Conservation (phyloP, 2,329 filamentous ascomycete genomes). For the Sphaceloma murrayae region DNA sequence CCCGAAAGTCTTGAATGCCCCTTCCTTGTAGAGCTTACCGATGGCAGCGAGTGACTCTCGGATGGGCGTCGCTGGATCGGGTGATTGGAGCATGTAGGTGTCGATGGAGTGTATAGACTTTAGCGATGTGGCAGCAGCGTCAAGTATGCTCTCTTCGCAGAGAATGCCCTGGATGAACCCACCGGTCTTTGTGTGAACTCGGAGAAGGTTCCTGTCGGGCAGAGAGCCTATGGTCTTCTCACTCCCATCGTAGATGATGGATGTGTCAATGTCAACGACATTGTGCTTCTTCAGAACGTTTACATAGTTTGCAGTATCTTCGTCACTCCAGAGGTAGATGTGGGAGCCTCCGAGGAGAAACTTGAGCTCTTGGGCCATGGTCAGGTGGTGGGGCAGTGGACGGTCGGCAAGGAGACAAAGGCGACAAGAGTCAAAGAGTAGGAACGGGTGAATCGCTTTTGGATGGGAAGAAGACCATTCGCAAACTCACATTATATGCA, state of each 20-base stretch:
- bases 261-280: conserved; percentile 34
- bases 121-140: conserved; percentile 28
- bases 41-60: conserved; percentile 27
- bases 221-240: conserved; percentile 4
- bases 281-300: conserved; percentile 26
- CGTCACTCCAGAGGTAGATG: conserved; percentile 2
- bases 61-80: conserved; percentile 24
- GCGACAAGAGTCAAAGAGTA: not conserved
- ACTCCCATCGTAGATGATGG: conserved; percentile 30
- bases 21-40: conserved; percentile 27
- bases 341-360: conserved; percentile 6
- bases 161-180: conserved; percentile 9
- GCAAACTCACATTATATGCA: no score
- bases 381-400: no score
- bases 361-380: no score
- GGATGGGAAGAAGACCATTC: no score
- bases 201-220: not conserved
- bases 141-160: conserved; percentile 36
- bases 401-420: no score
- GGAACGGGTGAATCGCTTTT: no score
- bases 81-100: conserved; percentile 27
- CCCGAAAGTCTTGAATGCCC: conserved; percentile 35
- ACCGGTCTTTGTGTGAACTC: conserved; percentile 6
- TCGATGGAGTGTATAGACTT: conserved; percentile 16
- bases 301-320: not conserved